Percentiles rank a stretch among this genome's conserved stretches.
phyloP scores from a whole-genome alignment of 331 rosid genomes.

The Dryas integrifolia region DNA sequence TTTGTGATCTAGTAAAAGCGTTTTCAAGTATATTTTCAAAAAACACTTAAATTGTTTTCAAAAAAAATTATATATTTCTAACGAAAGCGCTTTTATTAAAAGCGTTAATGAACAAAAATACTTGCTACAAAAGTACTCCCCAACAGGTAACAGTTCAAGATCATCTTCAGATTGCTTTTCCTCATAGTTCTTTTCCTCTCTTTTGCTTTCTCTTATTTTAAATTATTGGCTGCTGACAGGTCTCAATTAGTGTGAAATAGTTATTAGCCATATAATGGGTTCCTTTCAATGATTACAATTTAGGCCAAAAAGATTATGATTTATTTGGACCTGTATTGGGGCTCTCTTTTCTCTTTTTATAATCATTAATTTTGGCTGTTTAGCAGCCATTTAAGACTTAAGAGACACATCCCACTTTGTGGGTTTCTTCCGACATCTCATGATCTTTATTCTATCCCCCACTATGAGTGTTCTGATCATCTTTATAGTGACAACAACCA shows the following conservation, averaged over 20 bases:
- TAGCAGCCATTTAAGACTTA: conserved; percentile 11
- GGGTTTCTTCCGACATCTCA: not conserved
- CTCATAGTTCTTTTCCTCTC: not conserved
- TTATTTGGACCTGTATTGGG: not conserved
- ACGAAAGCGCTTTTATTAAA: too few relatives aligned
- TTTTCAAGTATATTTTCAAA: too few relatives aligned
- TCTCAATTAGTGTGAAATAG: not conserved
- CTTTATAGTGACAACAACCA: not conserved
- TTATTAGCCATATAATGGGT: not conserved
- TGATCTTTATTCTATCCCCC: not conserved
- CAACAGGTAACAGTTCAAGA: too few relatives aligned
- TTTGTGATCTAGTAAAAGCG: too few relatives aligned
- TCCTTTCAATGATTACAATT: conserved; percentile 1
- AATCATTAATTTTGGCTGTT: not conserved
- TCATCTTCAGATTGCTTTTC: not conserved
- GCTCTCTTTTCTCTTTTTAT: not conserved
- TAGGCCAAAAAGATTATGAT: not conserved
- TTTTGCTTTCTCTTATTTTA: conserved; percentile 16
- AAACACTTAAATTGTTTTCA: too few relatives aligned
- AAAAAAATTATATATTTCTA: too few relatives aligned
- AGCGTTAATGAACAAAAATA: too few relatives aligned
- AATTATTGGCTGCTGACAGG: not conserved
- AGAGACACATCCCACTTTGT: conserved; percentile 8
- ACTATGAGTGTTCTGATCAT: conserved; percentile 1
- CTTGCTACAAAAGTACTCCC: too few relatives aligned